Conservation (phyloP, 495 filamentous ascomycete genomes). For the Durotheca rogersii region DNA sequence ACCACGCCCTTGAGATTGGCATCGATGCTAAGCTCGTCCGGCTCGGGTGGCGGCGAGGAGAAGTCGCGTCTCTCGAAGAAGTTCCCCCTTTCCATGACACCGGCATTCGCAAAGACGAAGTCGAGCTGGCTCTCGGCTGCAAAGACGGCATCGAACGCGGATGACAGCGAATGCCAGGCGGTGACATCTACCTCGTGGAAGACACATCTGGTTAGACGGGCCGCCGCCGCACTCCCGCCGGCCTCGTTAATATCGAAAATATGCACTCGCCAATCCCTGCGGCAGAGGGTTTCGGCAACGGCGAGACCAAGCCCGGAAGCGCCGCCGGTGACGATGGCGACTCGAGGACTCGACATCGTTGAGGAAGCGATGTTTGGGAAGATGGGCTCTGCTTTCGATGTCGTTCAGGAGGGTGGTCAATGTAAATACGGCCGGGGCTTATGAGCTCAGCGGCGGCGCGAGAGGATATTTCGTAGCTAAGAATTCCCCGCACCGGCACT, state of each 20-base stretch:
- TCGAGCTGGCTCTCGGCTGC: slow-evolving; percentile 38
- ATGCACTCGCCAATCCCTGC: slow-evolving; percentile 23
- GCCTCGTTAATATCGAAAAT: slow-evolving; percentile 21
- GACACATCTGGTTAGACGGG: background rate
- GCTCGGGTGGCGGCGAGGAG: slow-evolving; percentile 33
- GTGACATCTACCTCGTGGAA: slow-evolving; percentile 26
- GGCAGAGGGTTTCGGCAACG: slow-evolving; percentile 16
- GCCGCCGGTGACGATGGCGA: slow-evolving; percentile 25
- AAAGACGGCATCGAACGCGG: slow-evolving; percentile 38
- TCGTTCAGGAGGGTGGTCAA: too few species aligned
- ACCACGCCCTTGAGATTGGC: slow-evolving; percentile 43
- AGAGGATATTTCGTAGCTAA: too few species aligned
- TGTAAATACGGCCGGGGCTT: background rate
- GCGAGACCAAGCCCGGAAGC: slow-evolving; percentile 27
- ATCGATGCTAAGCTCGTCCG: slow-evolving; percentile 40
- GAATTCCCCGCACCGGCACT: slow-evolving; percentile 31
- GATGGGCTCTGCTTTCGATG: too few species aligned
- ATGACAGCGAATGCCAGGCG: slow-evolving; percentile 29
- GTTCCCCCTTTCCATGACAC: slow-evolving; percentile 41
- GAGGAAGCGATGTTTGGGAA: background rate
- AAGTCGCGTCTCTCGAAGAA: slow-evolving; percentile 28
- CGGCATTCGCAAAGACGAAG: slow-evolving; percentile 48
- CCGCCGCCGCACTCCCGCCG: background rate
- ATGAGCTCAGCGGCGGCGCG: too few species aligned
- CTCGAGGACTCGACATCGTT: slow-evolving; percentile 17